Evolutionary conservation across 768 basidiomycete species (phyloP).

Genomic region (Xerocomus brunneocitrinus): DNA sequence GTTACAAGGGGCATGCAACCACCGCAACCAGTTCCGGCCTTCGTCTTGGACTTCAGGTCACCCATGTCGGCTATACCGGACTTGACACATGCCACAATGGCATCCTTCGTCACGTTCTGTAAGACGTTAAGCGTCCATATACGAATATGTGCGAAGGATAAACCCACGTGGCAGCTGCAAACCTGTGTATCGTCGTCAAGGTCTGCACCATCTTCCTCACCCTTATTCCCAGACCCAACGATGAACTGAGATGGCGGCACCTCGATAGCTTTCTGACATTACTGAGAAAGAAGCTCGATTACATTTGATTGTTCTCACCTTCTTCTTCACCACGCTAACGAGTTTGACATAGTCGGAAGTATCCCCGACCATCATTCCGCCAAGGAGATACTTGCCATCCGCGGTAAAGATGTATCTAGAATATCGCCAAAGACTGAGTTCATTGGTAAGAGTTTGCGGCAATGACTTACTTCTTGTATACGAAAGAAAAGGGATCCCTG

Average conservation of each 20-base stretch:
- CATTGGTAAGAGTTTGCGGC: neutral
- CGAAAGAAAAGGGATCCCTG: slow-evolving; percentile 64
- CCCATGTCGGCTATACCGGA: slow-evolving; percentile 46
- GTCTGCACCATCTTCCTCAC: slow-evolving; percentile 53
- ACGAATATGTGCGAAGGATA: neutral
- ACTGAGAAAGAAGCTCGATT: neutral
- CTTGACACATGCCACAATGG: slow-evolving; percentile 46
- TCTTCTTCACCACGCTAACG: slow-evolving; percentile 66
- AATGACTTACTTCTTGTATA: slow-evolving; percentile 57
- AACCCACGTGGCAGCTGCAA: slow-evolving; percentile 59
- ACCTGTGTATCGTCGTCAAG: slow-evolving; percentile 70
- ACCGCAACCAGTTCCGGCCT: slow-evolving; percentile 69
- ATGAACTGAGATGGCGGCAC: slow-evolving; percentile 65
- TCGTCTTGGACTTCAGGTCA: slow-evolving; percentile 61
- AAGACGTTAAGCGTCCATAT: neutral
- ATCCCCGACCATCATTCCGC: slow-evolving; percentile 81
- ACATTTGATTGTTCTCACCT: slow-evolving; percentile 27
- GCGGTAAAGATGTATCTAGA: slow-evolving; percentile 59
- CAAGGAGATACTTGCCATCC: slow-evolving; percentile 67
- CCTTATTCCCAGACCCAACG: slow-evolving; percentile 46
- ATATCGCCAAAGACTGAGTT: neutral
- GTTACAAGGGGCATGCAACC: slow-evolving; percentile 61
- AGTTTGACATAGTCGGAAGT: slow-evolving; percentile 64
- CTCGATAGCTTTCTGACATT: slow-evolving; percentile 55
- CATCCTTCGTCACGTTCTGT: slow-evolving; percentile 61